Percentiles rank a stretch among this genome's conserved stretches.
These are phyloP conservation scores for Podospora comata DNA, from an alignment of 495 filamentous ascomycete species.

Conservation along the genomic window DNA sequence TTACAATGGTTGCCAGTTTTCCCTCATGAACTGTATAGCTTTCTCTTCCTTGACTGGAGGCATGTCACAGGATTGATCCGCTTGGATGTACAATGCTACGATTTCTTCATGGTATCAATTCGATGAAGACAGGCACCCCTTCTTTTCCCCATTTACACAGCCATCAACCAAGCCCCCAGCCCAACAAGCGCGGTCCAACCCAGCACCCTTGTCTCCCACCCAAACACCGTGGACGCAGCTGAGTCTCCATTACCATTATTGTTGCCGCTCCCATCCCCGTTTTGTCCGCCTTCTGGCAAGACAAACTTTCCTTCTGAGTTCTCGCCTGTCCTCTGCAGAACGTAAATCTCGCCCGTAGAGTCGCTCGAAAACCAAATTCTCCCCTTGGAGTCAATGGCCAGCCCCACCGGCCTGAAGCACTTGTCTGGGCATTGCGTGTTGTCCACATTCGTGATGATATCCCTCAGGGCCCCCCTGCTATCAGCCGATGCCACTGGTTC, in stretches of 20 bases:
- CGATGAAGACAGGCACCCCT: not conserved
- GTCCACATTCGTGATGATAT: constrained; percentile 49
- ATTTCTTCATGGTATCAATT: not conserved
- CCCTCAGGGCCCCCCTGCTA: constrained; percentile 36
- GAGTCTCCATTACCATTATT: constrained; percentile 11
- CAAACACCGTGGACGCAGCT: constrained; percentile 7
- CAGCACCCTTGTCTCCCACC: not conserved
- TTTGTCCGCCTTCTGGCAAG: not conserved
- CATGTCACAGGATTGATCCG: no score
- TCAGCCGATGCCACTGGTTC: constrained; percentile 38
- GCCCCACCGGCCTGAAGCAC: constrained; percentile 52
- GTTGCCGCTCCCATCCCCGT: not conserved
- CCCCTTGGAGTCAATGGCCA: constrained; percentile 44
- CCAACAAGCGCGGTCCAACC: constrained; percentile 5
- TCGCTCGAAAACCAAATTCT: constrained; percentile 50
- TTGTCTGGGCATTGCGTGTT: constrained; percentile 40
- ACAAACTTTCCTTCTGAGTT: constrained; percentile 12
- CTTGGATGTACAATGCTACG: no score
- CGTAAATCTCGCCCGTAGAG: constrained; percentile 52
- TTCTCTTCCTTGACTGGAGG: no score
- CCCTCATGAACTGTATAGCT: no score
- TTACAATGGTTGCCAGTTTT: no score
- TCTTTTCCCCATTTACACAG: not conserved
- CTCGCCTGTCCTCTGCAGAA: constrained; percentile 30
- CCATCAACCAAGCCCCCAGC: constrained; percentile 4